These are phyloP conservation scores for Sarcomyxa edulis DNA, from an alignment of 768 basidiomycete genomes.

Conservation along the genomic window DNA sequence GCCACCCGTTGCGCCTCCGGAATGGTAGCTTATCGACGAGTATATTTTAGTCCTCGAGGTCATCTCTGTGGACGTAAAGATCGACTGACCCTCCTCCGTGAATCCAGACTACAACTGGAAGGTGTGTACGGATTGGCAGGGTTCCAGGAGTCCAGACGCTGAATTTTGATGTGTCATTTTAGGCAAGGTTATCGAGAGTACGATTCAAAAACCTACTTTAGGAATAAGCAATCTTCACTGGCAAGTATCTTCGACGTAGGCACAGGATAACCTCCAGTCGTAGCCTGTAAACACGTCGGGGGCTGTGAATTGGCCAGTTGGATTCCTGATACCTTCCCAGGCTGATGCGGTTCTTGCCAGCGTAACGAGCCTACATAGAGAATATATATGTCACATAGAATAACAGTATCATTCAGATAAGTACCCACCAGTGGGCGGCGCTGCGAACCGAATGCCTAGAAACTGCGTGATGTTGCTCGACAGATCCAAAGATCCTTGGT, in stretches of 20 bases:
- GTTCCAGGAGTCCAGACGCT: too few relatives aligned
- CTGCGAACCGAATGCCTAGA: conserved; percentile 3
- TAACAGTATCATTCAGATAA: too few relatives aligned
- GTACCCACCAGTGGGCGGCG: too few relatives aligned
- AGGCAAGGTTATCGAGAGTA: too few relatives aligned
- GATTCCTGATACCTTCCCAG: conserved; percentile 12
- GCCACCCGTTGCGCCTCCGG: not conserved
- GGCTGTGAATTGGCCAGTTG: conserved; percentile 21
- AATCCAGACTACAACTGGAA: conserved; percentile 5
- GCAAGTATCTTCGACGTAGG: conserved; percentile 2
- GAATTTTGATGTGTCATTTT: too few relatives aligned
- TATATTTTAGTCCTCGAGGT: not conserved
- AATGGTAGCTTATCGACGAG: not conserved
- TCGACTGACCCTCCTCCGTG: conserved; percentile 4
- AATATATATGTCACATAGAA: too few relatives aligned
- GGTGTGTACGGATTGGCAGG: conserved; percentile 5
- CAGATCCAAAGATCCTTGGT: not conserved
- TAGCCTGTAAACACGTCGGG: conserved; percentile 18
- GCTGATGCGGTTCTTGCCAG: conserved; percentile 23
- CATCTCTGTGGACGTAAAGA: not conserved
- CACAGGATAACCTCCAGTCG: conserved; percentile 5
- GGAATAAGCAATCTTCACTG: conserved; percentile 30
- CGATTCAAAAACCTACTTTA: too few relatives aligned
- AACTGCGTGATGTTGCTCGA: not conserved
- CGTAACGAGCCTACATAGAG: conserved; percentile 12